phyloP scores from a whole-genome alignment of 768 basidiomycete genomes.

The Tulasnella sp. region DNA sequence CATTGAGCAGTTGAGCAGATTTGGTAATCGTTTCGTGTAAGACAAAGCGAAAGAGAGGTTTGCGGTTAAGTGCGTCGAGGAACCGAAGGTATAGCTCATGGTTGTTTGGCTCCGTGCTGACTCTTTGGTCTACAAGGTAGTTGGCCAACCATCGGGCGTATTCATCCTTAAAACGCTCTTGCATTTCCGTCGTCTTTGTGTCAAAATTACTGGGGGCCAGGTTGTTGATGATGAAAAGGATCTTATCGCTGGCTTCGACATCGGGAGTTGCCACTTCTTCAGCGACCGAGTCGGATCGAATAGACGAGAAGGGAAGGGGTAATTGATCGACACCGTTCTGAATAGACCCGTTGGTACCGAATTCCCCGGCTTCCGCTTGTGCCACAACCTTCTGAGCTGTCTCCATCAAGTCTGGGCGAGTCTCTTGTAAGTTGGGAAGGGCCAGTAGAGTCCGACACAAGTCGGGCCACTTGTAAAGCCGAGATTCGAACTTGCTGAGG shows the following conservation, averaged over 20 bases:
- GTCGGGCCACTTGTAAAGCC: constrained; percentile 84
- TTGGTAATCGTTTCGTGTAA: constrained; percentile 91
- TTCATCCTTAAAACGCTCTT: constrained; percentile 64
- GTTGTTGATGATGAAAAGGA: constrained; percentile 97
- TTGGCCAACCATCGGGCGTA: constrained; percentile 95
- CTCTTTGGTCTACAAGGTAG: constrained; percentile 91
- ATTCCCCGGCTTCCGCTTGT: constrained; percentile 31
- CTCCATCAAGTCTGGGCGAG: constrained; percentile 66
- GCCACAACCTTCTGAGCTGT: constrained; percentile 59
- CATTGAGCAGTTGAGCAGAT: constrained; percentile 74
- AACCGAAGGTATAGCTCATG: constrained; percentile 91
- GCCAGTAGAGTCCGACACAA: constrained; percentile 78
- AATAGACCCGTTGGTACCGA: constrained; percentile 6
- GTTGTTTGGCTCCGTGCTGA: constrained; percentile 94
- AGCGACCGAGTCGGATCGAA: constrained; percentile 53
- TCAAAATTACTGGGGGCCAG: constrained; percentile 91
- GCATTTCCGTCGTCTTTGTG: constrained; percentile 75
- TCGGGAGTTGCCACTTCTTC: constrained; percentile 53
- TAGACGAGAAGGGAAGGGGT: constrained; percentile 56
- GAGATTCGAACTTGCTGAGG: constrained; percentile 71
- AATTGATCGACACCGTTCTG: constrained; percentile 30
- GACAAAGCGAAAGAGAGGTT: constrained; percentile 57
- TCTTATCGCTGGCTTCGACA: constrained; percentile 82
- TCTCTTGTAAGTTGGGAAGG: constrained; percentile 77
- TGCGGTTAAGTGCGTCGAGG: constrained; percentile 66